Evolutionary conservation across 306 rosid genomes (phyloP), one percentile per base, ranked within the genome.

Genomic region (Amphicarpaea edgeworthii): DNA sequence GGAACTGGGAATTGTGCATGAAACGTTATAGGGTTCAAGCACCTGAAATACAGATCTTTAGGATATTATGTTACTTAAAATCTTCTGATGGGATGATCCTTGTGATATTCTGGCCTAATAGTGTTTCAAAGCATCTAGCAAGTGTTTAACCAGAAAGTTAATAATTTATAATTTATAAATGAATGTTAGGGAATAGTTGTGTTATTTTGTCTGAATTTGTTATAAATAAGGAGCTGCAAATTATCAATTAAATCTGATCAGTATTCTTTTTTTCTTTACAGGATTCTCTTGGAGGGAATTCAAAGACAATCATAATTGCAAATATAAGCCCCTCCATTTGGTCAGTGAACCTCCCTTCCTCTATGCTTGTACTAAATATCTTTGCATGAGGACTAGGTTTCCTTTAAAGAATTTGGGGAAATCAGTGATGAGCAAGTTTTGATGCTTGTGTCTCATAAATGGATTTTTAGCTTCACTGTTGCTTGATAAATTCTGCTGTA

Each of bases 211-310:
- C 66, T 26, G 32, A 46, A 68, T 71, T 76, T 20, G 14, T 63
- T 73, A 17, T 30, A 66, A 50, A 10, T 34, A 53, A 51, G 59
- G 62, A 34, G 49, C 23, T 10, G 63, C 42, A 34, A 11, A 42
- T 68, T 47, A 70, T 86, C 32, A 15, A 63, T 30, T 64, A 21
- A 47, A 51, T 75, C 62, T 82, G 60, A 77, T 68, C 26, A 37
- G 12, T 78, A 12, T 51, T 80, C 28, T 46, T 58, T 28, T 77
- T 68, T 79, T 83, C 72, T 79, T 84, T 83, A 72, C 93, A 95
- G 99, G 97, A 95, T 81, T 95, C 99, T 73, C 90, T 95, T 1
- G 99, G 99, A 60, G 99, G 99, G 75, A 95, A 95, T 75, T 81
- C 97, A 64, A 95, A 95, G 82, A 95, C 97, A 10, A 92, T 62